Base-by-base conservation (phyloP, 2,329 filamentous ascomycete genomes). In the Kalaharituber pfeilii region DNA sequence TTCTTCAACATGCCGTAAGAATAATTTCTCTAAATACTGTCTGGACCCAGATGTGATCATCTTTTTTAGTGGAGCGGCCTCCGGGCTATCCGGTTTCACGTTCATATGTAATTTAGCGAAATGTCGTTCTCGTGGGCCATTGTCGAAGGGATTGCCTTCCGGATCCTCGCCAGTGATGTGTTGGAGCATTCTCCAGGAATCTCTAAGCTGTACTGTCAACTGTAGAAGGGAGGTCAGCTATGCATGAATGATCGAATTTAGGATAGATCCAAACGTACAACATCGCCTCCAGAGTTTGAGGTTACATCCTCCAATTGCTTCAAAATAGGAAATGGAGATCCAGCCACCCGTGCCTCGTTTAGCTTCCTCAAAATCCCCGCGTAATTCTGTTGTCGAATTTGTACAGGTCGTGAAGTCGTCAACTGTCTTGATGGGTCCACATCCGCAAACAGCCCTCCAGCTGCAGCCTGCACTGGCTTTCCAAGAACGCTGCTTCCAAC, bases 1-100 rank as follows among this genome's bases (percentile, higher is more conserved):
- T 8, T 73, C 75, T 65, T 94, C 85, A 33, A 96, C 75, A 61
- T 89, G 80, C 50, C 75, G 73, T 65, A 84, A 80, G 67, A 94
- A 95, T 60, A 60, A 59, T 24, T 59, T 61, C 56, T 64, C 62
- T 25, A 64, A 51, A 47, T 62, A 63, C 7, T 57, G 55, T 15
- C 62, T 57, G 1, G 62, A 60, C 2, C 62, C 62, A 20, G 57
- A 57, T 28, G 63, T 61, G 30, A 64, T 61, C 20, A 53, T 50
- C 33, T 64, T 62, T n/a, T 62, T 57, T 26, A 64, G 49, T 22
- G 47, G 49, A n/a, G 56, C 33, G 5, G 62, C 62, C 36, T 64
- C 62, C n/a, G 53, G 54, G 33, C 57, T 56, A 20, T 64, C 59
- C n/a, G 54, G 58, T 20, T 59, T 60, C 8, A 63, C 25, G 29